phyloP scores from a whole-genome alignment of 768 basidiomycete species.

The Pleurotus tuber-regium region DNA sequence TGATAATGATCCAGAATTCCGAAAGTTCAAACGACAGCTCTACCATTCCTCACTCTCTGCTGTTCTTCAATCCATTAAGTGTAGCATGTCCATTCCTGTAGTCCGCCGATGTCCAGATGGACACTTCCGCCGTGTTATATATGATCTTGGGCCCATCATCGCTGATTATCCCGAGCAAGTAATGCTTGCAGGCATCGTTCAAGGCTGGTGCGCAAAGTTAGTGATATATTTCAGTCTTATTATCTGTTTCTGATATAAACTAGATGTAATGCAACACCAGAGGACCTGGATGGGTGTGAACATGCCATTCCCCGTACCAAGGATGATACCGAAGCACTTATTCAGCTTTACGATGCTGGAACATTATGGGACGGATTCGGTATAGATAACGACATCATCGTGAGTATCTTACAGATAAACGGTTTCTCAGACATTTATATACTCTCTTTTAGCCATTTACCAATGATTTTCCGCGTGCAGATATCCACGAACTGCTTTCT shows the following conservation, averaged over 20 bases:
- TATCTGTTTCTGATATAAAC: slow-evolving; percentile 7
- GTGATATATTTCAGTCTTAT: slow-evolving; percentile 9
- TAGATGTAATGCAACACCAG: slow-evolving; percentile 22
- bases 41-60: slow-evolving; percentile 20
- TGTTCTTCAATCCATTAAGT: slow-evolving; percentile 20
- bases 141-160: slow-evolving; percentile 33
- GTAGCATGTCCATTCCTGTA: slow-evolving; percentile 23
- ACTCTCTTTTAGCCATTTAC: slow-evolving; percentile 33
- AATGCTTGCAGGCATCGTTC: slow-evolving; percentile 28
- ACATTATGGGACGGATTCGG: slow-evolving; percentile 31
- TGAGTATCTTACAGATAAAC: slow-evolving; percentile 17
- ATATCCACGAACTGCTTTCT: too few species aligned
- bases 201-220: slow-evolving; percentile 34
- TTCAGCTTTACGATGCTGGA: slow-evolving; percentile 16
- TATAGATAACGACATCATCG: slow-evolving; percentile 27
- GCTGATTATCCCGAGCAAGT: slow-evolving; percentile 39
- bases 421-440: not conserved
- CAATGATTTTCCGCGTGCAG: slow-evolving; percentile 26
- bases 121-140: slow-evolving; percentile 25
- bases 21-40: slow-evolving; percentile 27
- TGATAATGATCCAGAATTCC: slow-evolving; percentile 17
- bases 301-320: slow-evolving; percentile 11
- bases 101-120: slow-evolving; percentile 27
- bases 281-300: slow-evolving; percentile 22
- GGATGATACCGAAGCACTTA: slow-evolving; percentile 18